Conservation (phyloP, 202 grass and related monocot genomes). For the Zizania palustris region DNA sequence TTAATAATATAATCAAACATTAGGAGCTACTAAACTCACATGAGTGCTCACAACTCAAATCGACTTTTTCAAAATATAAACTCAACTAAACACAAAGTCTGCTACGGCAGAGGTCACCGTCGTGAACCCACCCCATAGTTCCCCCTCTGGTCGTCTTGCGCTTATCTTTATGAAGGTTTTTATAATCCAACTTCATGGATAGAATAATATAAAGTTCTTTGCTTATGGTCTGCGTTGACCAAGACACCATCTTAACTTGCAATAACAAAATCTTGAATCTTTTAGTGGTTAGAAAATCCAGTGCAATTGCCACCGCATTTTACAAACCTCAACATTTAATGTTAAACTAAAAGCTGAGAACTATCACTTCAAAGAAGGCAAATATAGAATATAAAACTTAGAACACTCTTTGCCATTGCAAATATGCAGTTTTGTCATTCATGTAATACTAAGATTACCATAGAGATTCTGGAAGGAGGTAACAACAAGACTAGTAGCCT, state of each 20-base stretch:
- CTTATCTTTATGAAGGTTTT: too few species aligned
- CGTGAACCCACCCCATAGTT: too few species aligned
- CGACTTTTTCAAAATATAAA: too few species aligned
- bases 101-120: too few species aligned
- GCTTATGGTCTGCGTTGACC: too few species aligned
- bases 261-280: background rate
- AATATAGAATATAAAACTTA: background rate
- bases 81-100: too few species aligned
- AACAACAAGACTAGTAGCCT: conserved; percentile 29
- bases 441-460: conserved; percentile 44
- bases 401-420: conserved; percentile 34
- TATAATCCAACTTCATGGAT: too few species aligned
- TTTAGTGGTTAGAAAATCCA: background rate
- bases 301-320: background rate
- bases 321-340: background rate
- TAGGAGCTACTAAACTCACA: too few species aligned
- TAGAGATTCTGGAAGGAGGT: conserved; percentile 19
- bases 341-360: background rate
- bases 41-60: too few species aligned
- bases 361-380: background rate
- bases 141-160: too few species aligned
- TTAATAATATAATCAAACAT: too few species aligned
- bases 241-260: background rate
- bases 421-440: conserved; percentile 24
- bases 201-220: too few species aligned